phyloP scores from a whole-genome alignment of 2,329 filamentous ascomycete genomes.

The Pestalotiopsis sp. region DNA sequence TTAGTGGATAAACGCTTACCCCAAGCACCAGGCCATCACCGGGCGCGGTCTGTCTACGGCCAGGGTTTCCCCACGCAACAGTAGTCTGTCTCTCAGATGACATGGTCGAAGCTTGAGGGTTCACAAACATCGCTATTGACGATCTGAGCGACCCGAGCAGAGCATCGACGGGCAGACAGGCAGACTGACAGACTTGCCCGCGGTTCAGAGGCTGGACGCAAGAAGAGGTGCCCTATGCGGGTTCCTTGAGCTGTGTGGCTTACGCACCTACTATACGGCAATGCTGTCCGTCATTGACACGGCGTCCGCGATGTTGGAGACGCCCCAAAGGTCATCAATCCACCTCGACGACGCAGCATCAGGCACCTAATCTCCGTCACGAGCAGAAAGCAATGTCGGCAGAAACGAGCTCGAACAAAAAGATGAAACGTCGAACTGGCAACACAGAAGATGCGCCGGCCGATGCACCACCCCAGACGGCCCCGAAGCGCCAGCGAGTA shows the following conservation, averaged over 20 bases:
- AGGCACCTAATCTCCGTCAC: not conserved
- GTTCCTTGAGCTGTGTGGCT: not conserved
- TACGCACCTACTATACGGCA: not conserved
- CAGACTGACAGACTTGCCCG: not conserved
- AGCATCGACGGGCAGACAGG: not conserved
- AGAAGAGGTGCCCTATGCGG: not conserved
- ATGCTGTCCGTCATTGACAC: not conserved
- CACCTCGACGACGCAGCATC: not conserved
- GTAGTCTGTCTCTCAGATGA: not conserved
- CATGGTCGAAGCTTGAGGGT: slow-evolving; percentile 8
- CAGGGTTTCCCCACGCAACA: not conserved
- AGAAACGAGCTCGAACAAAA: slow-evolving; percentile 14
- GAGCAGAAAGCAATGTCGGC: not conserved
- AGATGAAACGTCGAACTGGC: slow-evolving; percentile 30
- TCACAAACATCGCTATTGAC: slow-evolving; percentile 14
- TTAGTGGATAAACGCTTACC: not conserved
- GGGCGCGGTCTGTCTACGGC: not conserved
- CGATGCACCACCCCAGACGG: slow-evolving; percentile 23
- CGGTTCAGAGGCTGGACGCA: not conserved
- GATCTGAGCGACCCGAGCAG: slow-evolving; percentile 1
- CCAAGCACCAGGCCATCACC: not conserved
- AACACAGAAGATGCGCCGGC: slow-evolving; percentile 14
- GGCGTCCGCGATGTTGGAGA: not conserved
- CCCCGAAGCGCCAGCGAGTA: slow-evolving; percentile 63
- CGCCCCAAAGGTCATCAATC: not conserved